Conservation (phyloP, 2,329 filamentous ascomycete species). For the Colletotrichum noveboracense region DNA sequence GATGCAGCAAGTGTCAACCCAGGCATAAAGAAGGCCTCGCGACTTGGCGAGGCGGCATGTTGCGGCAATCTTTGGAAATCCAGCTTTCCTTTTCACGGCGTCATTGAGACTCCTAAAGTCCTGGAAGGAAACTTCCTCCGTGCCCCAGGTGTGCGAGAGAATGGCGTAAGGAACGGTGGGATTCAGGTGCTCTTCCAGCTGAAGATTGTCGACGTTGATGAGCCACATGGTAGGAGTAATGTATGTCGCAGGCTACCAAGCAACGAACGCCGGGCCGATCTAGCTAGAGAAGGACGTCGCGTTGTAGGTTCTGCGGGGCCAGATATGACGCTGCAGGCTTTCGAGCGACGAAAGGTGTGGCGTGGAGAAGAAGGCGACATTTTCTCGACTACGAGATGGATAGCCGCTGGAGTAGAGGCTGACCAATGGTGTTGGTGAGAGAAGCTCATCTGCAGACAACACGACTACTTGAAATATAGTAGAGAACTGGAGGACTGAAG, state of each 20-base stretch:
- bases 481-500: neutral
- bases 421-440: neutral
- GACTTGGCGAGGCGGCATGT: neutral
- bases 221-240: neutral
- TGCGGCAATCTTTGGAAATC: neutral
- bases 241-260: fast-evolving
- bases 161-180: conserved; percentile 22
- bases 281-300: neutral
- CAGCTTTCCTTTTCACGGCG: neutral
- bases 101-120: neutral
- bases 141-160: conserved; percentile 24
- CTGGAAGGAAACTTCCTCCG: conserved; percentile 14
- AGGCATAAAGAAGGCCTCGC: neutral
- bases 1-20: neutral
- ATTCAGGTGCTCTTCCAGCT: neutral
- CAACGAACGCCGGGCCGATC: neutral
- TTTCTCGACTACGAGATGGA: neutral
- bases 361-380: neutral
- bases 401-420: neutral
- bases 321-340: neutral
- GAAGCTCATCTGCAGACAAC: neutral
- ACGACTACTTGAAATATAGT: neutral
- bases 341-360: neutral
- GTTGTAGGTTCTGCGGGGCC: neutral
- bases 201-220: neutral